Evolutionary conservation across 495 filamentous ascomycete genomes (phyloP).

Genomic region (Aspergillus cavernicola): DNA sequence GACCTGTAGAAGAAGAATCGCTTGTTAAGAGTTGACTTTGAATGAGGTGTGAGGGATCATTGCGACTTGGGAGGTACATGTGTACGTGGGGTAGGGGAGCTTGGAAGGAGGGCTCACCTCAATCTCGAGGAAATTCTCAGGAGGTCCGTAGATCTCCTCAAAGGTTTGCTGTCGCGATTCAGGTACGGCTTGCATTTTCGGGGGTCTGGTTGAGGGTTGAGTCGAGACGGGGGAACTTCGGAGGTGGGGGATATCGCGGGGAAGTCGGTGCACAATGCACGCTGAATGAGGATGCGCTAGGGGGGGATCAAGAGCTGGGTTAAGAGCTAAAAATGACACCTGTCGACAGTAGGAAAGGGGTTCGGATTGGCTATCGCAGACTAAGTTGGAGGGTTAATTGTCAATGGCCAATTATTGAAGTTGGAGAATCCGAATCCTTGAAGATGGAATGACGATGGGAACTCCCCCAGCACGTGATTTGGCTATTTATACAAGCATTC

Average conservation of each 20-base stretch:
- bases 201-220: not conserved
- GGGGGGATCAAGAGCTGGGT: not conserved
- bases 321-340: not conserved
- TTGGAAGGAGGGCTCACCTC: constrained; percentile 57
- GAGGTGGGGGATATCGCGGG: constrained; percentile 8
- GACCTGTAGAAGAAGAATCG: constrained; percentile 53
- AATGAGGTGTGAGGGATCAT: not conserved
- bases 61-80: not conserved
- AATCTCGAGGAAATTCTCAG: constrained; percentile 98
- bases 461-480: constrained; percentile 1
- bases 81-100: constrained; percentile 4
- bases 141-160: constrained; percentile 97
- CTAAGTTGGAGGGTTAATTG: not conserved
- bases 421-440: not conserved
- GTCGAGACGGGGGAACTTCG: not conserved
- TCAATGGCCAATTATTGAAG: too few relatives aligned
- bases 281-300: not conserved
- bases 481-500: not conserved
- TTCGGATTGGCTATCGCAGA: not conserved
- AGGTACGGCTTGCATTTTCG: constrained; percentile 74
- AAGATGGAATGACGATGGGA: not conserved
- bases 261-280: not conserved
- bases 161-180: constrained; percentile 89
- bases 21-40: not conserved
- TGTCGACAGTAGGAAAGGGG: not conserved